Percentiles rank a stretch among this genome's conserved stretches.
Conservation (phyloP, 768 basidiomycete genomes). For the Daedaleopsis nitida region DNA sequence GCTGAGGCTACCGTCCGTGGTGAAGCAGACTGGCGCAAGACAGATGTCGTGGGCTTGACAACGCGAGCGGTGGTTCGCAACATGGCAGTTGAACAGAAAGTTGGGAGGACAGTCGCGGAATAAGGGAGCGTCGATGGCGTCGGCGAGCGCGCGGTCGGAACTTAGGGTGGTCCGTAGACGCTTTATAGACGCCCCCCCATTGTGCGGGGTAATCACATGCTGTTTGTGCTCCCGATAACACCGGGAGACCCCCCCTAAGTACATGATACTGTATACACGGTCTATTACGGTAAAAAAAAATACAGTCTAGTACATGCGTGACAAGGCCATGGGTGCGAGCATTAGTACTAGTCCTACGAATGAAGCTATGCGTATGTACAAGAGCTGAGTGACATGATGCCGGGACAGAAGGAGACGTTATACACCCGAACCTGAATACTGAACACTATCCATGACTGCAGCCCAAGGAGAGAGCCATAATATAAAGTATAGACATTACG, state of each 20-base stretch:
- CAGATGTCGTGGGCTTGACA: background rate
- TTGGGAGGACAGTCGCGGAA: background rate
- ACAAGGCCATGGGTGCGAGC: background rate
- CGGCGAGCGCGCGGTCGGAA: background rate
- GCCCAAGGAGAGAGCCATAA: background rate
- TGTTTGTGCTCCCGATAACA: background rate
- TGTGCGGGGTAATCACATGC: slow-evolving; percentile 20
- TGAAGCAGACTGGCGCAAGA: slow-evolving; percentile 4
- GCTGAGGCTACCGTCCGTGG: slow-evolving; percentile 2
- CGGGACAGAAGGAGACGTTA: background rate
- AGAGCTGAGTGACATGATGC: background rate
- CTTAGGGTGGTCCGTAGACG: background rate
- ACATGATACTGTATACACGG: too few relatives aligned
- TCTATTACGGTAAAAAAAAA: too few relatives aligned
- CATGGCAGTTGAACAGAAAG: slow-evolving; percentile 1
- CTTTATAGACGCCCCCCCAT: background rate
- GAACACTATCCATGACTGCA: background rate
- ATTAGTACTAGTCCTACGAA: background rate
- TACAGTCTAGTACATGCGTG: background rate
- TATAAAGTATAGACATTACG: too few relatives aligned
- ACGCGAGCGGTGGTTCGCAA: slow-evolving; percentile 13
- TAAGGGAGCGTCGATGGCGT: background rate
- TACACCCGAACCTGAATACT: background rate
- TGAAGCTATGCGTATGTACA: background rate
- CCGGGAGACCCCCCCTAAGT: too few relatives aligned